These are phyloP conservation scores for Leccinum subgranulosum DNA, from an alignment of 768 basidiomycete species.

Conservation along the genomic window DNA sequence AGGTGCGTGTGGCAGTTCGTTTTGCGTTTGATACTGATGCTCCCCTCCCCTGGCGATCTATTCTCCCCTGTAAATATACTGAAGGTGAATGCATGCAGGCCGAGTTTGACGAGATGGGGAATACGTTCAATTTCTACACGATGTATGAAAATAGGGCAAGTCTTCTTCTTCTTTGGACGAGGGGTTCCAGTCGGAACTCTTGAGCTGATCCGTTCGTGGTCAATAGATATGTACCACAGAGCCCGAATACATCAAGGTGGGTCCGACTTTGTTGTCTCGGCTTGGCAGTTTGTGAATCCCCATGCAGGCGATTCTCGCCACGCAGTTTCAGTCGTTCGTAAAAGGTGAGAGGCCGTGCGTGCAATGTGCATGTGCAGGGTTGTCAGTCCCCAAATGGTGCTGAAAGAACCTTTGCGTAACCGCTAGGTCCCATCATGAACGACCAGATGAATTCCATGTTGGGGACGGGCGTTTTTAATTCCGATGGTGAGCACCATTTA, in stretches of 20 bases:
- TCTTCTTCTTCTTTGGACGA: neutral
- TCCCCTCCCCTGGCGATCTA: neutral
- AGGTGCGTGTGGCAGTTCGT: slow-evolving; percentile 30
- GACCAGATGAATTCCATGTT: slow-evolving; percentile 28
- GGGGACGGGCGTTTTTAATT: slow-evolving; percentile 41
- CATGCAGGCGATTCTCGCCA: slow-evolving; percentile 34
- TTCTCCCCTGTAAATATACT: neutral
- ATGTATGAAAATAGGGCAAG: slow-evolving; percentile 28
- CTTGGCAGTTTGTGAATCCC: neutral
- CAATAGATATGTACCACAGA: slow-evolving; percentile 36
- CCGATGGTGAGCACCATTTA: slow-evolving; percentile 30
- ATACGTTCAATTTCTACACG: slow-evolving; percentile 21
- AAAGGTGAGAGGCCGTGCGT: slow-evolving; percentile 28
- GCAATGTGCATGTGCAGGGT: too few relatives aligned
- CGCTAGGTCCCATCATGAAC: slow-evolving; percentile 21
- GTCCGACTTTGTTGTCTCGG: neutral
- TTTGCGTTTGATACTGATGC: neutral
- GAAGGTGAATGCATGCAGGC: neutral
- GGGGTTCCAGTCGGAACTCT: neutral
- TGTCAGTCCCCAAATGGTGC: neutral
- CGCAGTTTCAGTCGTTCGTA: slow-evolving; percentile 34
- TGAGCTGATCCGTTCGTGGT: neutral
- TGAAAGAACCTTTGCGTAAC: neutral
- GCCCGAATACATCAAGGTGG: slow-evolving; percentile 41
- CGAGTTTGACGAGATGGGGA: slow-evolving; percentile 11